phyloP scores from a whole-genome alignment of 2,329 filamentous ascomycete genomes.

The Pseudocercospora fuligena region DNA sequence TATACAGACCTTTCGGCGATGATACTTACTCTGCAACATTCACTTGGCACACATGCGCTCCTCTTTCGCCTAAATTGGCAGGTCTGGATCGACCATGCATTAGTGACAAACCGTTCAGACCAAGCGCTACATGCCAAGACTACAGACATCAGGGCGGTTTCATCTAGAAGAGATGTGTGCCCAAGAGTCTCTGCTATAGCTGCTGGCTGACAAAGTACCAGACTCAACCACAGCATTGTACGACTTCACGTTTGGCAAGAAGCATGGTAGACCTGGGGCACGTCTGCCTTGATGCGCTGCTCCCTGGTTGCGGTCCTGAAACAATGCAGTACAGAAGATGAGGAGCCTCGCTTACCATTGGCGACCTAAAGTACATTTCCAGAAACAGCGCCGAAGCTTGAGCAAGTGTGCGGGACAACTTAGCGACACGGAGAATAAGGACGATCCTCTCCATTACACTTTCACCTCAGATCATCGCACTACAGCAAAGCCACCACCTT shows the following conservation, averaged over 20 bases:
- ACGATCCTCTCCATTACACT: background rate
- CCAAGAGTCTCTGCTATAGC: too few species aligned
- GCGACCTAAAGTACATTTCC: background rate
- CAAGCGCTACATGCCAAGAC: constrained; percentile 5
- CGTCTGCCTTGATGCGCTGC: too few species aligned
- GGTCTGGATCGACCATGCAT: background rate
- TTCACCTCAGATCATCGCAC: background rate
- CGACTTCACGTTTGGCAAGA: too few species aligned
- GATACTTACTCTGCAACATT: background rate
- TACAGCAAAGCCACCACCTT: constrained; percentile 12
- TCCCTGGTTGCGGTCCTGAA: too few species aligned
- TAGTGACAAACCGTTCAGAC: background rate
- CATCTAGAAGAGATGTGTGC: constrained; percentile 8
- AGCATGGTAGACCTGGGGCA: too few species aligned
- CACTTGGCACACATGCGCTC: background rate
- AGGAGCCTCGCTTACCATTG: background rate
- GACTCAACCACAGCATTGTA: background rate
- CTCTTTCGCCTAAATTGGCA: background rate
- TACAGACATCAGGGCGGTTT: background rate
- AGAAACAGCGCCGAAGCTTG: background rate
- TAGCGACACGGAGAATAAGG: constrained; percentile 8
- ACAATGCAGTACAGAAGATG: background rate
- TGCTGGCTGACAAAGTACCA: background rate
- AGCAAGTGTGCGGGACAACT: background rate
- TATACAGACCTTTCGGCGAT: background rate